phyloP scores from a whole-genome alignment of 2,329 filamentous ascomycete species.

The Bipolaris sorokiniana region DNA sequence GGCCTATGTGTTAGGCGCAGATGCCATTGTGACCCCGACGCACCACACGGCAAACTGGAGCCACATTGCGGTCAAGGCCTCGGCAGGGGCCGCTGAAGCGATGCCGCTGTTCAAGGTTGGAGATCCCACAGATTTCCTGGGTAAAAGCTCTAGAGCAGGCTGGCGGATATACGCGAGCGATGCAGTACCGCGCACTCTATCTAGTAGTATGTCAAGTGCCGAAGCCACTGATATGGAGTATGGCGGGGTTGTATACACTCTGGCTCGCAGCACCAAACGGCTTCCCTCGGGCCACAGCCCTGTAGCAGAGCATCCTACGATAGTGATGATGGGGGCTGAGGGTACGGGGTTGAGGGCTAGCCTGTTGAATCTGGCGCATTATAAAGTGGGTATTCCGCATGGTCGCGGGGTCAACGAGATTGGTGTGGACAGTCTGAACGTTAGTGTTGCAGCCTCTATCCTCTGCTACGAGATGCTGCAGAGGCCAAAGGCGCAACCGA shows the following conservation, averaged over 20 bases:
- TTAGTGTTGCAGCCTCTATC: conserved; percentile 83
- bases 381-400: conserved; percentile 66
- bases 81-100: conserved; percentile 84
- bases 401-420: conserved; percentile 55
- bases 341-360: conserved; percentile 35
- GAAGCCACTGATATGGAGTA: conserved; percentile 28
- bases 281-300: conserved; percentile 35
- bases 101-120: conserved; percentile 74
- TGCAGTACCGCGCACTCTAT: conserved; percentile 24
- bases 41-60: conserved; percentile 74
- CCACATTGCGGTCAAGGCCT: conserved; percentile 82
- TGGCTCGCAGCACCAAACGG: conserved; percentile 27
- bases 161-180: conserved; percentile 85
- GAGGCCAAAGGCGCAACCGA: conserved; percentile 28
- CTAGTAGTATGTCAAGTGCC: not conserved
- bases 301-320: conserved; percentile 63
- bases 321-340: conserved; percentile 70
- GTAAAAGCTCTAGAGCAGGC: conserved; percentile 69
- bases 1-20: conserved; percentile 87
- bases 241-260: conserved; percentile 34
- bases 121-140: conserved; percentile 72
- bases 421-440: conserved; percentile 87
- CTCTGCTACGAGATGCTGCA: conserved; percentile 73
- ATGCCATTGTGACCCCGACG: conserved; percentile 78
- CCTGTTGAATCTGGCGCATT: conserved; percentile 64